phyloP scores from a whole-genome alignment of 2,329 filamentous ascomycete species.

The Daldinia sp. region DNA sequence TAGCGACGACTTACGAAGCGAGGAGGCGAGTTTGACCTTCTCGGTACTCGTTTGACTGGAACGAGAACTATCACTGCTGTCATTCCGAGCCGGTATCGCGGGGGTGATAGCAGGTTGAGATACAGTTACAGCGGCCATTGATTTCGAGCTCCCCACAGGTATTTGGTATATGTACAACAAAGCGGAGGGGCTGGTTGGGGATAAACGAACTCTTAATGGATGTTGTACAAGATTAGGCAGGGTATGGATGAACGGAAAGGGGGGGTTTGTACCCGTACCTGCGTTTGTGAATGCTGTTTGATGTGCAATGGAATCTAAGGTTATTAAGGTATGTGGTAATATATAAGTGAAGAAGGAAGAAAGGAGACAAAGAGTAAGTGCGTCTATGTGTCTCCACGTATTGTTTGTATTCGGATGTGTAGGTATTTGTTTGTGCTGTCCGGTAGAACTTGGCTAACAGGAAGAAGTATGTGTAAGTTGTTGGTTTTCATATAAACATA shows the following conservation, averaged over 20 bases:
- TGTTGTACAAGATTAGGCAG: slow-evolving; percentile 6
- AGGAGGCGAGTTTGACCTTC: slow-evolving; percentile 46
- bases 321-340: not conserved
- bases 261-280: slow-evolving; percentile 21
- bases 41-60: slow-evolving; percentile 53
- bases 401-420: slow-evolving; percentile 11
- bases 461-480: slow-evolving; percentile 13
- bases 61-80: slow-evolving; percentile 52
- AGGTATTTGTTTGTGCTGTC: slow-evolving; percentile 20
- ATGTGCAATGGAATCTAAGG: slow-evolving; percentile 11
- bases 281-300: slow-evolving; percentile 18
- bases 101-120: slow-evolving; percentile 39
- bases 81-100: slow-evolving; percentile 43
- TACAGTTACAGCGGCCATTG: slow-evolving; percentile 37
- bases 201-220: slow-evolving; percentile 14
- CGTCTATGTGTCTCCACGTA: not conserved
- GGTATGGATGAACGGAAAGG: slow-evolving; percentile 18
- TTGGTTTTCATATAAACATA: slow-evolving; percentile 36
- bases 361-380: not conserved
- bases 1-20: slow-evolving; percentile 27
- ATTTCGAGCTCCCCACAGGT: slow-evolving; percentile 16
- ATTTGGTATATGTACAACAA: slow-evolving; percentile 25
- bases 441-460: slow-evolving; percentile 18
- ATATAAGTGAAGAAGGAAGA: slow-evolving; percentile 6
- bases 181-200: slow-evolving; percentile 6